Percentiles rank a stretch among this genome's conserved stretches.
These are phyloP conservation scores for Asterophora parasitica DNA, from an alignment of 768 basidiomycete genomes.

Conservation along the genomic window DNA sequence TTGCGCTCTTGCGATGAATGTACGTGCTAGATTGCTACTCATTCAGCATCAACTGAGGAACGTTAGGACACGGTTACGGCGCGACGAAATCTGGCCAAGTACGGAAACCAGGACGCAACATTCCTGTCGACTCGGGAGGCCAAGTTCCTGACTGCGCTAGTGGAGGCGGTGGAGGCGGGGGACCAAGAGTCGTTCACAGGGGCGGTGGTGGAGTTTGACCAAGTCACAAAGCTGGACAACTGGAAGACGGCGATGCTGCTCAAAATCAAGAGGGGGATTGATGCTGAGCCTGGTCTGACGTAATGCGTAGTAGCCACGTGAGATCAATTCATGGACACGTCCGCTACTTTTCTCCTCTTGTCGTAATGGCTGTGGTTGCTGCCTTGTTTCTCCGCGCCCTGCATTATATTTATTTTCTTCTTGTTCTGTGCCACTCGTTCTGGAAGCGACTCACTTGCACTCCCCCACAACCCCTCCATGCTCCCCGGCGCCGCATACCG, in stretches of 20 bases:
- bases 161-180: conserved; percentile 59
- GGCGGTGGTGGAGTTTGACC: conserved; percentile 89
- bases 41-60: background rate
- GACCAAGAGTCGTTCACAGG: conserved; percentile 64
- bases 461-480: conserved; percentile 43
- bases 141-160: conserved; percentile 76
- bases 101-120: conserved; percentile 75
- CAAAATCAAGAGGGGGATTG: conserved; percentile 80
- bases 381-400: conserved; percentile 46
- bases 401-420: conserved; percentile 52
- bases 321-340: background rate
- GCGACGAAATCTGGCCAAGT: conserved; percentile 71
- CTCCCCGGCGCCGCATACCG: conserved; percentile 55
- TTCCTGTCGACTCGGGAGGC: conserved; percentile 89
- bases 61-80: conserved; percentile 79
- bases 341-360: background rate
- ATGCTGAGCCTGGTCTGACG: conserved; percentile 39
- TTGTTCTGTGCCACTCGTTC: conserved; percentile 36
- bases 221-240: conserved; percentile 87
- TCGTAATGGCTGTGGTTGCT: conserved; percentile 43
- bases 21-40: conserved; percentile 34
- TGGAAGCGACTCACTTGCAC: conserved; percentile 31
- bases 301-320: conserved; percentile 17
- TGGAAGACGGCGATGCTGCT: conserved; percentile 93
- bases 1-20: conserved; percentile 84